A percentile compares a stretch with the other conserved stretches of the same genome.
Evolutionary conservation across 768 basidiomycete species (phyloP).

Genomic region (Tremella fuciformis): DNA sequence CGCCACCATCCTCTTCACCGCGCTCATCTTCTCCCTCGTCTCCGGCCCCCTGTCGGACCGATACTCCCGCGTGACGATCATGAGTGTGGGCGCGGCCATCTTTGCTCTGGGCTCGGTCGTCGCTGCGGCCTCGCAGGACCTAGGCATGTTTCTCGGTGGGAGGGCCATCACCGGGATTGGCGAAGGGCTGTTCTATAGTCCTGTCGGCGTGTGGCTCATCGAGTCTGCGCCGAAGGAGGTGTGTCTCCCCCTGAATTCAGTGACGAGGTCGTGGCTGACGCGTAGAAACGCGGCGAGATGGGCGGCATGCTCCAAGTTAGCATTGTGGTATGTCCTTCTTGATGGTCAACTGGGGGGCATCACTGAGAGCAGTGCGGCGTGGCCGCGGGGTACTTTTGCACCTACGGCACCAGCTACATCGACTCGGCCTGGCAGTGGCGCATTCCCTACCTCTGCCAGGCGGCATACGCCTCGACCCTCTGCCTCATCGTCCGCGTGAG

Average conservation of each 20-base stretch:
- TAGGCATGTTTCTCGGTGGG: conserved; percentile 17
- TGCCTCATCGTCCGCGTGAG: conserved; percentile 8
- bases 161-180: conserved; percentile 15
- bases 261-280: neutral
- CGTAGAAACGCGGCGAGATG: conserved; percentile 16
- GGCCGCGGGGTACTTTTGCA: conserved; percentile 16
- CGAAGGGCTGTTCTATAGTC: conserved; percentile 21
- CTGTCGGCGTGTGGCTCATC: conserved; percentile 22
- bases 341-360: neutral
- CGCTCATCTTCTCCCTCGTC: conserved; percentile 9
- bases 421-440: conserved; percentile 9
- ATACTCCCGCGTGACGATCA: conserved; percentile 10
- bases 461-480: conserved; percentile 1
- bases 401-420: conserved; percentile 15
- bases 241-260: conserved; percentile 5
- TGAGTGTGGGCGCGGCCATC: conserved; percentile 11
- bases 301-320: conserved; percentile 13
- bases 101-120: conserved; percentile 14
- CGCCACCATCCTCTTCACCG: conserved; percentile 19
- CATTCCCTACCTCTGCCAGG: conserved; percentile 12
- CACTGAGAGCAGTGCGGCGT: conserved; percentile 12
- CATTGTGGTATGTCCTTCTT: conserved; percentile 6
- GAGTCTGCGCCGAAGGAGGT: conserved; percentile 20
- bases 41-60: conserved; percentile 16
- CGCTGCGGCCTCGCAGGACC: conserved; percentile 1